Percentiles rank a stretch among this genome's conserved stretches.
Conservation (phyloP, 2,329 filamentous ascomycete species). For the Penicillium olsonii region DNA sequence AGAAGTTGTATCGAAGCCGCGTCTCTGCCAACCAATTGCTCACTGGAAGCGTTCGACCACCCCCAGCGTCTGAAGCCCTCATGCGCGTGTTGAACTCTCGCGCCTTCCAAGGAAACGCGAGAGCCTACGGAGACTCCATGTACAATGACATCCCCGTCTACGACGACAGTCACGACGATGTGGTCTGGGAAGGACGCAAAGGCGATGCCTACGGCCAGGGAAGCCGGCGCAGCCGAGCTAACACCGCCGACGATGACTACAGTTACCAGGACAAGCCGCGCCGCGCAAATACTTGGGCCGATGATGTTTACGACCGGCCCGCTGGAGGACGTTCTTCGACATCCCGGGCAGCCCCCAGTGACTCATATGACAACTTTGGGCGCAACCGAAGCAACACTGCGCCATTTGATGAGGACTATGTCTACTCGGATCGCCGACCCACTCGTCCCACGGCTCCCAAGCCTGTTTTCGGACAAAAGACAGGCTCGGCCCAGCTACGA, state of each 20-base stretch:
- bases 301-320: slow-evolving; percentile 51
- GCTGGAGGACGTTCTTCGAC: slow-evolving; percentile 37
- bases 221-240: slow-evolving; percentile 58
- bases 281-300: slow-evolving; percentile 51
- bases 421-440: slow-evolving; percentile 64
- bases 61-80: slow-evolving; percentile 79
- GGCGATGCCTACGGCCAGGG: slow-evolving; percentile 73
- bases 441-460: slow-evolving; percentile 84
- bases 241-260: slow-evolving; percentile 53
- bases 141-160: slow-evolving; percentile 95
- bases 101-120: slow-evolving; percentile 70
- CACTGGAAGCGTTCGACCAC: slow-evolving; percentile 73
- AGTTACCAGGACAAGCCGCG: slow-evolving; percentile 56
- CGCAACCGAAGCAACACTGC: slow-evolving; percentile 41
- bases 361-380: slow-evolving; percentile 31
- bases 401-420: slow-evolving; percentile 51
- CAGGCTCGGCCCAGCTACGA: slow-evolving; percentile 37
- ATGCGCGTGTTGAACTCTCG: slow-evolving; percentile 83
- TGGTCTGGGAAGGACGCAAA: slow-evolving; percentile 76
- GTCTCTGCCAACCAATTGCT: slow-evolving; percentile 82
- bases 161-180: slow-evolving; percentile 77
- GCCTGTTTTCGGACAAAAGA: slow-evolving; percentile 68
- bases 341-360: slow-evolving; percentile 30
- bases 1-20: slow-evolving; percentile 87
- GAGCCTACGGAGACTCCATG: slow-evolving; percentile 62